phyloP scores from a whole-genome alignment of 805 yeast species.

The Saccharomycopsis schoenii region DNA sequence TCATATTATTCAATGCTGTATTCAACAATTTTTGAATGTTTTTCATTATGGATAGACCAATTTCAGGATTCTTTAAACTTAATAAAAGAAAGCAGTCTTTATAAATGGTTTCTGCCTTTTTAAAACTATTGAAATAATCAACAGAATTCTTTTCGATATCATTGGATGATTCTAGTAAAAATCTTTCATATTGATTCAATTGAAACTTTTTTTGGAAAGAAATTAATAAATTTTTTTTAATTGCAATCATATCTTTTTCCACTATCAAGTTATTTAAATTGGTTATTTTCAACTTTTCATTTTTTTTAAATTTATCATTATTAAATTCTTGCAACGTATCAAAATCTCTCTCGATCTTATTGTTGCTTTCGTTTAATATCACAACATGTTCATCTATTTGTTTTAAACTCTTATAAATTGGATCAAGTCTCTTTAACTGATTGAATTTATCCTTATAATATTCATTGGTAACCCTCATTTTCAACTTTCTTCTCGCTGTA shows the following conservation, averaged over 20 bases:
- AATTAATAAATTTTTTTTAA: constrained; percentile 43
- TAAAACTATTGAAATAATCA: constrained; percentile 51
- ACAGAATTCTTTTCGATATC: constrained; percentile 26
- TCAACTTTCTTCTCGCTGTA: constrained; percentile 47
- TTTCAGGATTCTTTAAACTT: constrained; percentile 53
- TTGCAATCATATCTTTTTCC: constrained; percentile 19
- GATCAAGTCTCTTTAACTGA: constrained; percentile 35
- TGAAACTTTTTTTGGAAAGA: constrained; percentile 55
- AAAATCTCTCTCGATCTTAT: constrained; percentile 4
- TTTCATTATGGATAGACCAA: constrained; percentile 58
- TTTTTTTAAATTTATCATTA: constrained; percentile 15
- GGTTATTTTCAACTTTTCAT: constrained; percentile 10
- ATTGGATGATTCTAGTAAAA: constrained; percentile 5
- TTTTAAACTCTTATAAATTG: constrained; percentile 24
- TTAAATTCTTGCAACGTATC: constrained; percentile 19
- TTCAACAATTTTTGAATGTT: constrained; percentile 44
- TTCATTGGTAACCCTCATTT: constrained; percentile 53
- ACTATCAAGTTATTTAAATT: constrained; percentile 20
- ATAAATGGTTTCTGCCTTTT: constrained; percentile 55
- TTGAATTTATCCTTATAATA: constrained; percentile 45
- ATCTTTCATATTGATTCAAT: constrained; percentile 56
- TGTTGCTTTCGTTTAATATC: constrained; percentile 8
- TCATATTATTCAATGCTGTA: constrained; percentile 44
- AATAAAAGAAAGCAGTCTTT: constrained; percentile 61
- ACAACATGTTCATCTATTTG: constrained; percentile 6